Conservation (phyloP, 208 protist species). For the Trypanosoma brucei region DNA sequence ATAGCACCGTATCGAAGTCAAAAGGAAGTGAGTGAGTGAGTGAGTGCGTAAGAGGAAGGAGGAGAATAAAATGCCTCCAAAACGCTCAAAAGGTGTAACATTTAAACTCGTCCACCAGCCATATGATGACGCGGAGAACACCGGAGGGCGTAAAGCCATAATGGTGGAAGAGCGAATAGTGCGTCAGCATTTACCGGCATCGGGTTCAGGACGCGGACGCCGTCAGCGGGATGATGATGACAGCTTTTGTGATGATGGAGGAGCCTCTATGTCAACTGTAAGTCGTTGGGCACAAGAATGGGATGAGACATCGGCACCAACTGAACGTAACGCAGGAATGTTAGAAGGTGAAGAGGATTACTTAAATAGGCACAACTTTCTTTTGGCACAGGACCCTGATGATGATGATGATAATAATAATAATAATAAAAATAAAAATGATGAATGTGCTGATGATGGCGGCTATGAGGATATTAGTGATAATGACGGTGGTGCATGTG, state of each 20-base stretch:
- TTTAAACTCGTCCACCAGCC: constrained; percentile 73
- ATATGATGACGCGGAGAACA: constrained; percentile 38
- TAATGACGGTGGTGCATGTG: too few relatives aligned
- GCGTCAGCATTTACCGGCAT: constrained; percentile 26
- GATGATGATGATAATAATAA: neutral
- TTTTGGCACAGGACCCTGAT: constrained; percentile 21
- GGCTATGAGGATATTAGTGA: neutral
- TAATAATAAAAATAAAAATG: neutral
- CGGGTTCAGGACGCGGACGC: neutral
- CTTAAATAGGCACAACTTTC: constrained; percentile 23
- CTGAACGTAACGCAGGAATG: neutral
- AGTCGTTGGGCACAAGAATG: constrained; percentile 18
- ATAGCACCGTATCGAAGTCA: too few relatives aligned
- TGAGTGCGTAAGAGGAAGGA: neutral
- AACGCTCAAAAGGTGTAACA: constrained; percentile 31
- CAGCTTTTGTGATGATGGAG: constrained; percentile 8
- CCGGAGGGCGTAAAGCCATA: constrained; percentile 25
- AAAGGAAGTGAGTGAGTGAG: neutral
- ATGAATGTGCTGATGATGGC: neutral
- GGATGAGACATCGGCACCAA: constrained; percentile 19
- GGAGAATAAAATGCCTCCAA: constrained; percentile 21
- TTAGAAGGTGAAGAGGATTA: constrained; percentile 20
- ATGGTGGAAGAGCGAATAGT: constrained; percentile 70
- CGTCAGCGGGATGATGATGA: neutral
- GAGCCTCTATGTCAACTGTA: neutral